phyloP scores from a whole-genome alignment of 805 yeast species.

The Scheffersomyces coipomensis region DNA sequence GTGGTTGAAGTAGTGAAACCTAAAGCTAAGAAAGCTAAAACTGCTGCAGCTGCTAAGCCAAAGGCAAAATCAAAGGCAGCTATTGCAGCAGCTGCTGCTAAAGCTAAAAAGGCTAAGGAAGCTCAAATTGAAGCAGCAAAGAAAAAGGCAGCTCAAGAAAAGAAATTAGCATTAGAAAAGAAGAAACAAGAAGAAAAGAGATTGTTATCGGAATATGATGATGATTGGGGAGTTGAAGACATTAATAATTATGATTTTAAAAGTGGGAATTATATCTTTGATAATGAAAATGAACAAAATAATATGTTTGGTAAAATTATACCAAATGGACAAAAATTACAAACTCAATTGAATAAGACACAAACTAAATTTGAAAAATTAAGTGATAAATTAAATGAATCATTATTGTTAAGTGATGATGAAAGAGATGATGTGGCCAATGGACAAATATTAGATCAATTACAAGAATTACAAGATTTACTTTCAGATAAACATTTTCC shows the following conservation, averaged over 20 bases:
- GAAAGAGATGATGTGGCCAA: constrained; percentile 16
- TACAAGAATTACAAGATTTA: constrained; percentile 12
- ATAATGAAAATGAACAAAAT: constrained; percentile 26
- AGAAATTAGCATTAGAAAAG: constrained; percentile 10
- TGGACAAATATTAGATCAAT: constrained; percentile 12
- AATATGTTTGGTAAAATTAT: constrained; percentile 18
- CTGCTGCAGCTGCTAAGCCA: constrained; percentile 4
- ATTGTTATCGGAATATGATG: constrained; percentile 22
- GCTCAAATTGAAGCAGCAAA: constrained; percentile 9
- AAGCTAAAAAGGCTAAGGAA: constrained; percentile 4
- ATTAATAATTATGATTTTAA: constrained; percentile 20
- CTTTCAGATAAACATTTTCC: constrained; percentile 22
- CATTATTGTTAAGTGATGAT: constrained; percentile 10
- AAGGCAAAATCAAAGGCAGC: constrained; percentile 6
- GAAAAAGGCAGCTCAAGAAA: constrained; percentile 6
- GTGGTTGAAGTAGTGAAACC: constrained; percentile 22
- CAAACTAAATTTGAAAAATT: constrained; percentile 11
- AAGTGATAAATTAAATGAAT: constrained; percentile 5
- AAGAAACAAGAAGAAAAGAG: constrained; percentile 11
- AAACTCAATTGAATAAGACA: constrained; percentile 14
- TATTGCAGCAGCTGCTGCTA: background rate
- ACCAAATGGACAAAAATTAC: constrained; percentile 22
- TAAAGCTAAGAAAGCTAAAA: constrained; percentile 7
- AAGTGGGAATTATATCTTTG: constrained; percentile 35
- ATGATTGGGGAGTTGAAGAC: constrained; percentile 47